Evolutionary conservation across 2,329 filamentous ascomycete species (phyloP).

Genomic region (Phyllosticta paracitricarpa): DNA sequence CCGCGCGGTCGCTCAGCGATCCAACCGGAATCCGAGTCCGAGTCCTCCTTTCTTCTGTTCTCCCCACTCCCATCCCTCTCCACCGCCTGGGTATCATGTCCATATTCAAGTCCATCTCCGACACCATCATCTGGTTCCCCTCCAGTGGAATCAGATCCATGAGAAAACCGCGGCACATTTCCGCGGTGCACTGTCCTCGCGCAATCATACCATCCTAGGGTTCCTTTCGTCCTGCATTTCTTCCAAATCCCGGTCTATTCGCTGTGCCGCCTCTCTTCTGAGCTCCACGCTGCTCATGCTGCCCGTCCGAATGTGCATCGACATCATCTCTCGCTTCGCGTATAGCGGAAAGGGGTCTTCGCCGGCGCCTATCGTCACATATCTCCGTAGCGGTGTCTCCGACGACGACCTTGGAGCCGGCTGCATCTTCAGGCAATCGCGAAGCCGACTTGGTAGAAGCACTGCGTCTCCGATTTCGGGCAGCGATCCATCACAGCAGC

Average conservation of each 20-base stretch:
- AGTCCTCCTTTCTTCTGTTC: neutral
- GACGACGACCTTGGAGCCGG: neutral
- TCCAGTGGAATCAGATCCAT: neutral
- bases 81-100: neutral
- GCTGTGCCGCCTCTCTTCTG: slow-evolving; percentile 2
- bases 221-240: neutral
- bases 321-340: slow-evolving; percentile 5
- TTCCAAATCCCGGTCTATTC: neutral
- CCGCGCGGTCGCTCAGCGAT: neutral
- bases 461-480: neutral
- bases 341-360: slow-evolving; percentile 7
- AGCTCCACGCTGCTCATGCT: neutral
- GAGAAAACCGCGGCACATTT: neutral
- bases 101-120: neutral
- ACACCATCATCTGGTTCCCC: neutral
- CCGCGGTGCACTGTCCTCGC: neutral
- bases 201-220: neutral
- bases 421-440: neutral
- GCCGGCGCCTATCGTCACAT: slow-evolving; percentile 2
- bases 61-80: no score
- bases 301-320: slow-evolving; percentile 1
- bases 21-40: neutral
- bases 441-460: neutral
- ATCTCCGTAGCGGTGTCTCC: slow-evolving; percentile 8
- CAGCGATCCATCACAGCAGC: neutral